Base-by-base conservation (phyloP, 2,329 filamentous ascomycete genomes). In the Aspergillus latus region DNA sequence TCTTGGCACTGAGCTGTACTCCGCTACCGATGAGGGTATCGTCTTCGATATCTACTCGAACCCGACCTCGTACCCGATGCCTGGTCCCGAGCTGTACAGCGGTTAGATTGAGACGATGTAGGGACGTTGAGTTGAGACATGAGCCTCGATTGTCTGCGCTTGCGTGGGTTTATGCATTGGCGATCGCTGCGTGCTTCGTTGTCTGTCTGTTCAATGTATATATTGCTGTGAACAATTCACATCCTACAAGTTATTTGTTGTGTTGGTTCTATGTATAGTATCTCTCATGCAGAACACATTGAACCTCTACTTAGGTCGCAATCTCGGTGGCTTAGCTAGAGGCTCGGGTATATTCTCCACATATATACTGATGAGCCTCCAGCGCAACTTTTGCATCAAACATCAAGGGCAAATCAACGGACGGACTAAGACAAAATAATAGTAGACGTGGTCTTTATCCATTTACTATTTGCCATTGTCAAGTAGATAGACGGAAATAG, bases 31-130 rank as follows among this genome's bases (percentile, higher is more conserved):
- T 64, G 70, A 79, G 9, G 84, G 84, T 52, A 81, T 87, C 63
- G 60, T 76, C 59, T 73, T 84, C 75, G 80, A 82, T 76, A 77
- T 86, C 70, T 85, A 84, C 76, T 64, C 72, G 36, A 64, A 67
- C 15, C 64, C 77, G 46, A 68, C 65, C 53, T 68, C 62, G 32
- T 83, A 83, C 64, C 62, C 66, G n/a, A 79, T 82, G 16, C 80
- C 80, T 8, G 81, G 80, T 28, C 80, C 80, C 4, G 39, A 62
- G 16, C 49, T 68, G 26, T 66, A 62, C 51, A 62, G 49, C n/a
- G 37, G 10, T 21, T 51, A 51, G 21, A 21, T 21, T 21, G 26
- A 7, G 11, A n/a, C 34, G 16, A 13, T 11, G 34, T 37, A 37
- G 11, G 34, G 10, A 13, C 11, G n/a, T 10, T 37, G 34, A 13